Base-by-base conservation (phyloP, 2,329 filamentous ascomycete species). In the Tolypocladium capitatum region DNA sequence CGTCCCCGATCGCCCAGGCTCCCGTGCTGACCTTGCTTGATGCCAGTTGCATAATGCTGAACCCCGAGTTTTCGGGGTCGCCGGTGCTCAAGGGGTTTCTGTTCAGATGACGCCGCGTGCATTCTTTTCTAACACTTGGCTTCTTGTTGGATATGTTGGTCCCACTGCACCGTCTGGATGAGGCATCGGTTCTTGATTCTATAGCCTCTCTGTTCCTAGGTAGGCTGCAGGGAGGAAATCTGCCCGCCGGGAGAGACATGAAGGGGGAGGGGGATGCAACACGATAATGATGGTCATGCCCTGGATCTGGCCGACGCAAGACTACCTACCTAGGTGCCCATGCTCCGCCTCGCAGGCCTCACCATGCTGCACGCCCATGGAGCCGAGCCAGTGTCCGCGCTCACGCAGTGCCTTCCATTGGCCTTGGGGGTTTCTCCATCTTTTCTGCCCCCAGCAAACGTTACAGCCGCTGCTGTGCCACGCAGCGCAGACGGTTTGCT, bases 11-110 rank as follows among this genome's bases (percentile, higher is more conserved):
- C 1, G 28, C 28, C 4, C 28, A 24, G 24, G 13, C 24, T 6
- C 24, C 24, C 31, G 14, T 14, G 30, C 57, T 56, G 18, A 61
- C 46, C 40, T 51, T 38, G 35, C 6, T 11, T 10, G 35, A 14
- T 34, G 32, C 14, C 36, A 54, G 52, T 33, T 54, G 52, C 45
- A 55, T 55, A n/a, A 51, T 58, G 14, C 33, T 53, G 10, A 55
- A 53, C 21, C 51, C 53, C 0, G 54, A 57, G 46, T 56, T 57
- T 42, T 55, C 55, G 4, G 55, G 49, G 6, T 57, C 55, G 31
- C 55, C 55, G 4, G 53, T 57, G 10, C 48, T 57, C 18, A 54
- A 55, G 47, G 54, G 53, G 31, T 57, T 57, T 46, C 36, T 57
- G 4, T 57, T 57, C 42, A 46, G 51, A 2, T 56, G 45, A 52